Base-by-base conservation (phyloP, 441 rosid species). In the Adansonia gregorii region DNA sequence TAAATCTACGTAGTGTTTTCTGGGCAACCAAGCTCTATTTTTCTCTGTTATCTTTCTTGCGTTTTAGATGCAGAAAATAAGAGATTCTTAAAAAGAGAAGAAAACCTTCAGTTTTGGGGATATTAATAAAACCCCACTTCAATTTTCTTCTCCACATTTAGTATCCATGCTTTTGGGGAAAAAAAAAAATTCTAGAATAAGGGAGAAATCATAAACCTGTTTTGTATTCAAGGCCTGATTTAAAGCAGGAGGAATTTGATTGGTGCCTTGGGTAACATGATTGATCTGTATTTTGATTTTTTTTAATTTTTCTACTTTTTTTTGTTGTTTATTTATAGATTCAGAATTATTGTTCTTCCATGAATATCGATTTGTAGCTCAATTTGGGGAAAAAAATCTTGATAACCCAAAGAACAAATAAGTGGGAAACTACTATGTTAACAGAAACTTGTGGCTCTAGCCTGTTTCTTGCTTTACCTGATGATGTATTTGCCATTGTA, bases 381-480 rank as follows among this genome's bases (percentile, higher is more conserved):
- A 78, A 67, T 79, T 83, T 59, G 66, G 73, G 27, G 54, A 27
- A 46, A 0, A 6, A 12, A 63, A 79, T 71, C 67, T 61, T 70
- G 45, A 70, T 68, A 10, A 61, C 17, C 35, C 58, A 8, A 12
- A 14, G 43, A 24, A 22, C 3, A 17, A 45, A 14, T 63, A 20
- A 75, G 22, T 66, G 49, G 77, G 12, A 11, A 55, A 45, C 45
- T 4, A 79, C 78, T 20, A 85, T 86, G 85, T 12, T 74, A 54
- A 79, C 88, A 49, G 93, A 87, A 85, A 65, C 85, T 48, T 81
- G 79, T 51, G 89, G 86, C 82, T 85, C 83, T 74, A 87, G 89
- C 84, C 82, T 87, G 83, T 85, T 92, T 48, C 76, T 87, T 39
- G 88, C 88, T 58, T 85, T 94, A 64, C 98, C 97, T 8, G 96